Conservation (phyloP, 2,329 filamentous ascomycete species). For the Penicillium frequentans region DNA sequence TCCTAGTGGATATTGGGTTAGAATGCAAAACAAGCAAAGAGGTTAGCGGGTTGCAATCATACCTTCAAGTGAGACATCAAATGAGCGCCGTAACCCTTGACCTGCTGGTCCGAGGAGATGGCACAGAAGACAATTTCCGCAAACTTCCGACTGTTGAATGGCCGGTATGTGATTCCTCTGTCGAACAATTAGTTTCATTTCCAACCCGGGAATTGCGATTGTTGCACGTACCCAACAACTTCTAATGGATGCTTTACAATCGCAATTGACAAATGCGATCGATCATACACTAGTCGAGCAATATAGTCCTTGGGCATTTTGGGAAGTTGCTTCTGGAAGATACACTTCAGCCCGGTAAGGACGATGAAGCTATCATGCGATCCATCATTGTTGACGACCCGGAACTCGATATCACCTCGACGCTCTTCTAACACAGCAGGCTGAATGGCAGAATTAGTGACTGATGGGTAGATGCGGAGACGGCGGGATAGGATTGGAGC, state of each 20-base stretch:
- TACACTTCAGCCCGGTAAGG: slow-evolving; percentile 91
- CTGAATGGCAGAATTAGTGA: slow-evolving; percentile 43
- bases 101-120: slow-evolving; percentile 95
- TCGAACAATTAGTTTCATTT: slow-evolving; percentile 11
- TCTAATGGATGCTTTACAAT: slow-evolving; percentile 96
- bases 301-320: slow-evolving; percentile 99
- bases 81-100: slow-evolving; percentile 97
- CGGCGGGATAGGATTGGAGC: slow-evolving; percentile 9
- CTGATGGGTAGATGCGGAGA: slow-evolving; percentile 10
- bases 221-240: slow-evolving; percentile 64
- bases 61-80: slow-evolving; percentile 95
- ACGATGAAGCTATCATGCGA: slow-evolving; percentile 87
- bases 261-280: slow-evolving; percentile 92
- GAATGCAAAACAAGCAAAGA: neutral
- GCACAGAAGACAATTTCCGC: slow-evolving; percentile 99
- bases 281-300: slow-evolving; percentile 92
- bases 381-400: slow-evolving; percentile 96
- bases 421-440: slow-evolving; percentile 92
- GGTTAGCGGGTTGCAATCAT: slow-evolving; percentile 3
- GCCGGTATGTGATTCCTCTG: slow-evolving; percentile 93
- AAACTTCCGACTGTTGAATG: slow-evolving; percentile 87
- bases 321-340: slow-evolving; percentile 96
- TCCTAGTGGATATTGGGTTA: slow-evolving; percentile 47
- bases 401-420: slow-evolving; percentile 91
- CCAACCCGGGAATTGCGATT: neutral